Evolutionary conservation across 148 eudicot genomes (phyloP).

Genomic region (Camellia granthamiana): DNA sequence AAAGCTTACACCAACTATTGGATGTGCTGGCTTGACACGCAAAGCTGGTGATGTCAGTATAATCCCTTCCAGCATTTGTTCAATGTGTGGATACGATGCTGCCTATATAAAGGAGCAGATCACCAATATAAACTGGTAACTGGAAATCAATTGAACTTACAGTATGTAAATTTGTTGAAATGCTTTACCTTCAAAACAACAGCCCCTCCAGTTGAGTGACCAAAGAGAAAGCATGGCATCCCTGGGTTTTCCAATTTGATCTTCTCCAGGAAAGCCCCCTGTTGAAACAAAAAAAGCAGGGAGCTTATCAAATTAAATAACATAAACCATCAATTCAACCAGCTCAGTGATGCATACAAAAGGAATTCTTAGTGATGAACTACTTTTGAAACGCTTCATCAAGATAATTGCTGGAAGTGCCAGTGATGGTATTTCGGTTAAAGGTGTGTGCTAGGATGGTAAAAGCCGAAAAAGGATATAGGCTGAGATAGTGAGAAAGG

Average conservation of each 20-base stretch:
- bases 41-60: conserved; percentile 92
- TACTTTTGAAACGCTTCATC: conserved; percentile 4
- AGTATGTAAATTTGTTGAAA: not conserved
- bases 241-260: conserved; percentile 65
- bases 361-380: conserved; percentile 10
- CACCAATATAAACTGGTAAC: not conserved
- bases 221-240: conserved; percentile 80
- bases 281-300: conserved; percentile 10
- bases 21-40: conserved; percentile 90
- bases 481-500: not conserved
- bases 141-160: not conserved
- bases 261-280: conserved; percentile 78
- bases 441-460: not conserved
- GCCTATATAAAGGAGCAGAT: conserved; percentile 32
- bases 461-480: not conserved
- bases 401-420: not conserved
- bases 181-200: conserved; percentile 68
- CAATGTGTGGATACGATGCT: conserved; percentile 51
- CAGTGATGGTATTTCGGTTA: not conserved
- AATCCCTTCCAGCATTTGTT: conserved; percentile 68
- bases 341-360: not conserved
- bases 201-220: conserved; percentile 97
- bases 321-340: not conserved
- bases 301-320: conserved; percentile 13
- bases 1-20: conserved; percentile 70